Evolutionary conservation across 2,329 filamentous ascomycete species (phyloP), one percentile per base, ranked within the genome.

Genomic region (Exophiala oligosperma): DNA sequence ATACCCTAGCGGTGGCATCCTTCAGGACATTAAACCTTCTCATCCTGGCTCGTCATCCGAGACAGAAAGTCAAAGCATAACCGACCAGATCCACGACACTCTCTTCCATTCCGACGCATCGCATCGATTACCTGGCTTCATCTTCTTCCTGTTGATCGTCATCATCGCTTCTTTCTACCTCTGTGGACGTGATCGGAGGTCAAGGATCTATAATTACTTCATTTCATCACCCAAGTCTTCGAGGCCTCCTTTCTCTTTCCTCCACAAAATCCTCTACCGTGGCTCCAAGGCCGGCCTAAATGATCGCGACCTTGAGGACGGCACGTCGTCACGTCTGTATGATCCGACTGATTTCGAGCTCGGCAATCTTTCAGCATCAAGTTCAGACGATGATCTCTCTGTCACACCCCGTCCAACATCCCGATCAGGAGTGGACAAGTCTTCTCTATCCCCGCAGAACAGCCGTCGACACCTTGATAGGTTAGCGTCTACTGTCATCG

Each of bases 301-400:
- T 32, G 87, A 96, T 2, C 86, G 91, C 29, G 88, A 97, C 2
- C 76, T 95, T 52, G 92, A 97, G 74, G 89, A 92, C 65, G 92
- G 89, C 2, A 35, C 52, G 9, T 32, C 54, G 9, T 77, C 47
- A 28, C 54, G 61, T 14, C 63, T 68, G 12, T 61, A 66, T 35
- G 57, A 66, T 49, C 64, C 76, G 1, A 74, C 83, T 54, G 88
- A 91, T 43, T 93, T 96, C 69, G 92, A 97, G 70, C 82, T 97
- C 1, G 85, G 83, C 28, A 85, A 85, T 14, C 75, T 84, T 7
- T 84, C 46, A 86, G 3, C 41, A 7, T 53, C 49, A 9, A 47
- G 49, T 4, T 59, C 61, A 26, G 57, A 61, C 41, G 80, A 85
- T 1, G 82, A 85, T 52, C 28, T 12, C 8, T 43, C 57, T 4